These are phyloP conservation scores for Paracorniculantispora psalliotae DNA, from an alignment of 2,329 filamentous ascomycete species.

Conservation along the genomic window DNA sequence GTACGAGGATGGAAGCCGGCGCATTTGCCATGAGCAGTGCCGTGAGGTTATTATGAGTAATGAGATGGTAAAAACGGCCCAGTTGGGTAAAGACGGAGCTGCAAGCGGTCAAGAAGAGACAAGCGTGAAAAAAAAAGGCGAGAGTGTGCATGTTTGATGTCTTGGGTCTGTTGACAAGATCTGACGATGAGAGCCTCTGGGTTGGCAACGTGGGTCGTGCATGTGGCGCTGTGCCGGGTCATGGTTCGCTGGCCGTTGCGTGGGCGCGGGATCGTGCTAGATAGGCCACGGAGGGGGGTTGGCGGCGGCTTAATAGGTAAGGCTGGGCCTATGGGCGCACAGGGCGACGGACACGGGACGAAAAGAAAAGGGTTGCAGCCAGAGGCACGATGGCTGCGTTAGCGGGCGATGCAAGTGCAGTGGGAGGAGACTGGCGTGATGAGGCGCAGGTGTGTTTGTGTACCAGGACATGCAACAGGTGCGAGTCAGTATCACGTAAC, in stretches of 20 bases:
- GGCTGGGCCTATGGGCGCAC: neutral
- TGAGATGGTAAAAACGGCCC: too few relatives aligned
- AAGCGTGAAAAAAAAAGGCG: too few relatives aligned
- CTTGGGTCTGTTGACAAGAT: too few relatives aligned
- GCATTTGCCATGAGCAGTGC: neutral
- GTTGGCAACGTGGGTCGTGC: neutral
- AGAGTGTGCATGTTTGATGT: neutral
- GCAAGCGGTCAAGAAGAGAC: too few relatives aligned
- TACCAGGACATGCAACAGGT: too few relatives aligned
- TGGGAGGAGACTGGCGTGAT: neutral
- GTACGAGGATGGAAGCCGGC: neutral
- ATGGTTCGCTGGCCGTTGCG: conserved; percentile 2
- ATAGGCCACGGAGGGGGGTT: too few relatives aligned
- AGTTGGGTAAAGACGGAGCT: too few relatives aligned
- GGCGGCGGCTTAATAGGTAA: neutral
- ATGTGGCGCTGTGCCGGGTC: neutral
- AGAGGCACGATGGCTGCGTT: neutral
- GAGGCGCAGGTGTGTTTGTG: too few relatives aligned
- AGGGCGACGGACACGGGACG: neutral
- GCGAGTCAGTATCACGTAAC: too few relatives aligned
- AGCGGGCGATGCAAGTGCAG: neutral
- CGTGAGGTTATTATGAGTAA: neutral
- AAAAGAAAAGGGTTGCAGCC: neutral
- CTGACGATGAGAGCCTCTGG: neutral
- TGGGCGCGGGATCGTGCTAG: too few relatives aligned